phyloP scores from a whole-genome alignment of 176 grass and related monocot genomes.

The Lolium perenne region DNA sequence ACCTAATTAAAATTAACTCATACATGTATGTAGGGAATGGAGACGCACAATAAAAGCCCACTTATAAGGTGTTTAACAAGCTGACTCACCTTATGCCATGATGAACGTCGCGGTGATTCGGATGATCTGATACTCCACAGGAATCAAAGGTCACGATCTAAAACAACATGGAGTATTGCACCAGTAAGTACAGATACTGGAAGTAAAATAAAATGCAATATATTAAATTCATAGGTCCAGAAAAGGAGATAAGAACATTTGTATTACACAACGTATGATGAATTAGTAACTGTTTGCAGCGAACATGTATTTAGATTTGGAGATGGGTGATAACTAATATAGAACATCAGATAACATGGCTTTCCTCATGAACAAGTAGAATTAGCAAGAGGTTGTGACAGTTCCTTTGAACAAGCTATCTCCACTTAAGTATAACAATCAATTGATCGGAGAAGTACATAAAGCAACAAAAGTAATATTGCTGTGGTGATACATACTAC shows the following conservation, averaged over 20 bases:
- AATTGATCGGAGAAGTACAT: background rate
- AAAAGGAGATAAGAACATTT: constrained; percentile 15
- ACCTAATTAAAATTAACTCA: too few species aligned
- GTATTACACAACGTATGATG: background rate
- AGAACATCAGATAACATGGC: background rate
- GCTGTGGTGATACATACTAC: background rate
- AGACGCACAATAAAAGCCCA: too few species aligned
- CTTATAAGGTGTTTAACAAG: background rate
- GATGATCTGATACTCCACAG: constrained; percentile 79
- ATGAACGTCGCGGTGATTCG: constrained; percentile 84
- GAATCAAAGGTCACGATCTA: constrained; percentile 89
- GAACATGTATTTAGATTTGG: background rate
- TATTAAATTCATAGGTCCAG: background rate
- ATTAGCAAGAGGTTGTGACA: background rate
- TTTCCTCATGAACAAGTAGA: background rate
- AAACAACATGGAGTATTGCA: constrained; percentile 19
- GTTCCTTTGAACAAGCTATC: background rate
- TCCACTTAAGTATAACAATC: background rate
- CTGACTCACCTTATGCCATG: constrained; percentile 67
- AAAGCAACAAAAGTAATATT: background rate
- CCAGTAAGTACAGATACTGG: background rate
- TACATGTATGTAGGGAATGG: too few species aligned
- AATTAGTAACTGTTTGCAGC: background rate
- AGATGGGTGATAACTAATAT: background rate
- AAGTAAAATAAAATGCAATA: background rate